phyloP scores from a whole-genome alignment of 352 stramenopile genomes.

The Plasmopara muralis region DNA sequence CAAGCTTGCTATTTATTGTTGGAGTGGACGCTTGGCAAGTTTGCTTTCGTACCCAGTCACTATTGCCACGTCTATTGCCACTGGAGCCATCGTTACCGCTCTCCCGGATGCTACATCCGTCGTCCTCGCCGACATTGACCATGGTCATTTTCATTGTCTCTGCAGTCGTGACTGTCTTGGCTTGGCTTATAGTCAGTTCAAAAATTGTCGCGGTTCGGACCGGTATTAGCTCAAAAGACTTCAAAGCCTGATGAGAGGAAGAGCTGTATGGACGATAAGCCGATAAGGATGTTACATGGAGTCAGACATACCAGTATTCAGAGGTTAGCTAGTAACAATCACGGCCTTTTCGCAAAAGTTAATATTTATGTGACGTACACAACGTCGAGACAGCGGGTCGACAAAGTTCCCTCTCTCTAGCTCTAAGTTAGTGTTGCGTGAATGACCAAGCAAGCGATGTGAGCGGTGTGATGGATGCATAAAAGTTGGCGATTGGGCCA shows the following conservation, averaged over 20 bases:
- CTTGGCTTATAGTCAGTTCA: constrained; percentile 15
- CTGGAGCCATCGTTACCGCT: constrained; percentile 20
- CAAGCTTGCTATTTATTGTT: background rate
- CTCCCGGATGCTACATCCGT: constrained; percentile 15
- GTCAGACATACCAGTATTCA: constrained; percentile 2
- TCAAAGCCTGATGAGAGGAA: background rate
- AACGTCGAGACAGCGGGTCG: constrained; percentile 34
- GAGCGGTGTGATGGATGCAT: constrained; percentile 1
- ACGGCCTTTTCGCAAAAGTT: background rate
- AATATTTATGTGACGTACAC: constrained; percentile 20
- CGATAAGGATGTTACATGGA: background rate
- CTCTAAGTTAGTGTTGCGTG: no score
- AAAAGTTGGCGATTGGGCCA: no score
- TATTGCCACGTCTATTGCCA: constrained; percentile 31
- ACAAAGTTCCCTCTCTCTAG: no score
- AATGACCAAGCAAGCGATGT: constrained; percentile 22
- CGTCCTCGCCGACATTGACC: constrained; percentile 27
- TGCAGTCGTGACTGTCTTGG: constrained; percentile 2
- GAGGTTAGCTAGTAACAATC: constrained; percentile 9
- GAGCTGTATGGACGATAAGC: constrained; percentile 25
- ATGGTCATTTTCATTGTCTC: constrained; percentile 23
- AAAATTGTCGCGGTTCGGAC: background rate
- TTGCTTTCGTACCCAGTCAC: constrained; percentile 28
- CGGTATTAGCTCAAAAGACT: constrained; percentile 3
- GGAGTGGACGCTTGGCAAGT: constrained; percentile 9